Percentiles rank a stretch among this genome's conserved stretches.
Conservation (phyloP, 768 basidiomycete genomes). For the Rhizopogon vinicolor region DNA sequence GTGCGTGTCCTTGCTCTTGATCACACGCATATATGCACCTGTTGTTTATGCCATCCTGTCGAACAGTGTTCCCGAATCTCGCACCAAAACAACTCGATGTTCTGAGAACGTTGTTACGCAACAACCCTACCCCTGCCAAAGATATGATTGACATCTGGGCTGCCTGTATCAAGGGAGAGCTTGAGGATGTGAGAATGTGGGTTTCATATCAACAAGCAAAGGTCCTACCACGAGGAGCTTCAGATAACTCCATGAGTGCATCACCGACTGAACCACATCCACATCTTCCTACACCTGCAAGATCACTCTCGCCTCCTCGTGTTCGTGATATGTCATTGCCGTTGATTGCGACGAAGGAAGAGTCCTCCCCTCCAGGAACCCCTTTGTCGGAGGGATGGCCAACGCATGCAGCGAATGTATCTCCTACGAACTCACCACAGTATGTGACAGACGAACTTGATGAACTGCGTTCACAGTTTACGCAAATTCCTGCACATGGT, state of each 20-base stretch:
- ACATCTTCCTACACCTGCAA: constrained; percentile 25
- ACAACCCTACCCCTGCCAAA: constrained; percentile 11
- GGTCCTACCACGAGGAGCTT: not conserved
- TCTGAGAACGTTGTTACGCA: constrained; percentile 14
- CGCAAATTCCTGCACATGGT: not conserved
- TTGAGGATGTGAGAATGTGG: constrained; percentile 18
- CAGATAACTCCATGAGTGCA: constrained; percentile 3
- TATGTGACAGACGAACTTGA: not conserved
- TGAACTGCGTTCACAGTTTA: not conserved
- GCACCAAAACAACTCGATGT: constrained; percentile 16
- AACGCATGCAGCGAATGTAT: not conserved
- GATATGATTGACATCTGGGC: constrained; percentile 24
- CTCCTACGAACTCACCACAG: not conserved
- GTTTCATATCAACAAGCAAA: constrained; percentile 25
- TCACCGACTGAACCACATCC: constrained; percentile 17
- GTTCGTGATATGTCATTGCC: constrained; percentile 20
- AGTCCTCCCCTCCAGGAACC: not conserved
- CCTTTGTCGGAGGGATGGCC: not conserved
- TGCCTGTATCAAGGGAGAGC: constrained; percentile 13
- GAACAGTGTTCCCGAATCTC: constrained; percentile 24
- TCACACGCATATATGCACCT: not conserved
- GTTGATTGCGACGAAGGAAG: constrained; percentile 24
- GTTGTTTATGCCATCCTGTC: not conserved
- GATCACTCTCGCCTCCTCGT: constrained; percentile 16
- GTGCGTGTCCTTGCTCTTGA: constrained; percentile 12